A percentile compares a stretch with the other conserved stretches of the same genome.
Conservation (phyloP, 768 basidiomycete species). For the Russula earlei region DNA sequence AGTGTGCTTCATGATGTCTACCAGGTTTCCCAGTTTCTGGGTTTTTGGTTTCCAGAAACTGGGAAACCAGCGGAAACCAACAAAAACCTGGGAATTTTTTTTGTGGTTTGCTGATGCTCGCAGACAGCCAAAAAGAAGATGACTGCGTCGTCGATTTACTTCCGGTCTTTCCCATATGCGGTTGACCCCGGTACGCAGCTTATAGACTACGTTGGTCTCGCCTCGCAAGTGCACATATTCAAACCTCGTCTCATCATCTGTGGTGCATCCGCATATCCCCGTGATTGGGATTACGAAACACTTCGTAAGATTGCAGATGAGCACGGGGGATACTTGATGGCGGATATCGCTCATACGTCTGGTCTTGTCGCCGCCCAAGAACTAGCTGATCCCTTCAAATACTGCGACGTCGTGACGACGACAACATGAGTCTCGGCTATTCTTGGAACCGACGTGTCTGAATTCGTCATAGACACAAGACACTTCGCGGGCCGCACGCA, state of each 20-base stretch:
- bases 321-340: constrained; percentile 90
- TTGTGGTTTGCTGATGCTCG: too few relatives aligned
- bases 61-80: too few relatives aligned
- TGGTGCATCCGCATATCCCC: constrained; percentile 96
- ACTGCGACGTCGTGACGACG: constrained; percentile 96
- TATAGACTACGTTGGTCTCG: constrained; percentile 78
- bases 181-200: constrained; percentile 76
- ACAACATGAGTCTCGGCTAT: constrained; percentile 60
- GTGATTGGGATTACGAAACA: constrained; percentile 91
- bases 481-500: constrained; percentile 94
- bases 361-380: constrained; percentile 91
- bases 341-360: constrained; percentile 95
- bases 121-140: constrained; percentile 99
- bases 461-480: constrained; percentile 70
- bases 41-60: too few relatives aligned
- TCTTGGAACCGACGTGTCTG: neutral
- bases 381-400: constrained; percentile 84
- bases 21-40: too few relatives aligned
- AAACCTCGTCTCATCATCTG: constrained; percentile 94
- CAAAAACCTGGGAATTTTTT: too few relatives aligned
- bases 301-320: constrained; percentile 75
- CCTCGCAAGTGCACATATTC: constrained; percentile 84
- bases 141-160: constrained; percentile 99
- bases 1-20: too few relatives aligned
- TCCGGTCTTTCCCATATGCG: constrained; percentile 94